Evolutionary conservation across 2,329 filamentous ascomycete genomes (phyloP), one percentile per base, ranked within the genome.

Genomic region (Fusarium cyanostomum): DNA sequence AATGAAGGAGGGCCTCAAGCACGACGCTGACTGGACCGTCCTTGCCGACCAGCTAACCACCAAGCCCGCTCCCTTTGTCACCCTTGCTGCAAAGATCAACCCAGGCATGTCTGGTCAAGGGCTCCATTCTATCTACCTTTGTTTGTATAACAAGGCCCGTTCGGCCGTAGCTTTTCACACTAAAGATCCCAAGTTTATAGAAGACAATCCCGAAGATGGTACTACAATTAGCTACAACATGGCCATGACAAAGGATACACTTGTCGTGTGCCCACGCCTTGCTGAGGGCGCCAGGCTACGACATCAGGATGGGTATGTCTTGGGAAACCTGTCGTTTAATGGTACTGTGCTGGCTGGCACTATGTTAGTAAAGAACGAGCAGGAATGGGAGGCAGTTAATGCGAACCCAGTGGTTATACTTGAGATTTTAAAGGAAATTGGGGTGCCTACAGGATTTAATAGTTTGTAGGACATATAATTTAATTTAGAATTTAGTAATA

Each of bases 141-240:
- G 73, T 8, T 72, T 87, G 31, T 87, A 87, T 60, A 70, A 74
- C 30, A 71, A 69, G 51, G 82, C 81, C 0, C 79, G 78, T 11
- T 67, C 67, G 7, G 82, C 81, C 1, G 77, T 80, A 5, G 63
- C 62, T 5, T 44, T 34, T 18, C 53, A 69, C 12, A 33, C 56
- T 2, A 46, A 51, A 9, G 35, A 41, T 7, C 18, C 42, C 10
- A 35, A 24, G 1, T 28, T 38, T 8, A 58, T 57, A 0, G 68
- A 72, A 3, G 72, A 71, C 3, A 61, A 55, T 12, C 71, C 74
- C 11, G 46, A 51, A 2, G 72, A 74, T 5, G 79, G 79, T 4
- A 78, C 81, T 60, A 80, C 84, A n/a, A 85, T 89, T 43, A 88
- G 85, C 73, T 89, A 89, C 72, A 89, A 89, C 69, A 73, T 89